These are phyloP conservation scores for Elongisporangium anandrum DNA, from an alignment of 352 stramenopile genomes.

Conservation along the genomic window DNA sequence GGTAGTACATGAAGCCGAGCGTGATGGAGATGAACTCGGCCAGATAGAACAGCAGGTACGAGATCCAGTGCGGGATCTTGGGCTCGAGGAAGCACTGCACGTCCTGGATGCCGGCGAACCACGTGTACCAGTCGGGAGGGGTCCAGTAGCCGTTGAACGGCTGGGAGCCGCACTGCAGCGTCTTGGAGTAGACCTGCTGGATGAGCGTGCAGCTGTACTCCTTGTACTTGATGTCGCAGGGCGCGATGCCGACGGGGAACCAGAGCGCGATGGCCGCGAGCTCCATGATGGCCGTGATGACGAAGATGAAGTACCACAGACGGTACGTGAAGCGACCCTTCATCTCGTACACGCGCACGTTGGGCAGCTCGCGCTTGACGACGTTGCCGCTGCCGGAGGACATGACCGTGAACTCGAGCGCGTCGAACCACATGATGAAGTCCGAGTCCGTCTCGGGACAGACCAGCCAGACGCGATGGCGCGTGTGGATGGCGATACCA, in stretches of 20 bases:
- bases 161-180: slow-evolving; percentile 40
- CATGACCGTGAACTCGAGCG: slow-evolving; percentile 74
- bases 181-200: slow-evolving; percentile 41
- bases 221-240: slow-evolving; percentile 60
- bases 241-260: slow-evolving; percentile 58
- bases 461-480: slow-evolving; percentile 66
- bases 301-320: slow-evolving; percentile 69
- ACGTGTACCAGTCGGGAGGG: slow-evolving; percentile 63
- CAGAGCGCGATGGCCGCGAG: slow-evolving; percentile 38
- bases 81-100: slow-evolving; percentile 66
- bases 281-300: slow-evolving; percentile 61
- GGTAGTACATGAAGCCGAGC: slow-evolving; percentile 65
- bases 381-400: slow-evolving; percentile 63
- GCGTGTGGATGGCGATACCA: slow-evolving; percentile 74
- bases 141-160: slow-evolving; percentile 75
- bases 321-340: slow-evolving; percentile 68
- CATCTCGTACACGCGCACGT: slow-evolving; percentile 76
- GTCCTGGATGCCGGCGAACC: slow-evolving; percentile 47
- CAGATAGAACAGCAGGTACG: slow-evolving; percentile 72
- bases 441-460: slow-evolving; percentile 79
- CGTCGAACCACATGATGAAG: slow-evolving; percentile 83
- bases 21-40: slow-evolving; percentile 71
- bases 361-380: slow-evolving; percentile 74
- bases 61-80: slow-evolving; percentile 52
- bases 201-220: slow-evolving; percentile 46